phyloP scores from a whole-genome alignment of 768 basidiomycete species.

The Lactarius trivialis region DNA sequence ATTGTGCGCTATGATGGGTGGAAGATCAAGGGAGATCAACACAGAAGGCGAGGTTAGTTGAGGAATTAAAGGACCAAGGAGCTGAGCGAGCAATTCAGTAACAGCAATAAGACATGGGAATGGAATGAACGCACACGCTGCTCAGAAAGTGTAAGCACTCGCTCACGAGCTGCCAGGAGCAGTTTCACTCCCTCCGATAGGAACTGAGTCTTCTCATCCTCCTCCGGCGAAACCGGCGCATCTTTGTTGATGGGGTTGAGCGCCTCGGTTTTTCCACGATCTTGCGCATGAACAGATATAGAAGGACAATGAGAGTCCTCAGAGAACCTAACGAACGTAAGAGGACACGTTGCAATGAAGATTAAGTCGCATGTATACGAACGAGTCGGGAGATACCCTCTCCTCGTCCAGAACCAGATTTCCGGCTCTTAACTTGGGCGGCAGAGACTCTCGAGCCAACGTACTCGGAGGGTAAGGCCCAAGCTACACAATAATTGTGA shows the following conservation, averaged over 20 bases:
- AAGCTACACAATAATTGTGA: slow-evolving; percentile 45
- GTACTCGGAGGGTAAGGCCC: slow-evolving; percentile 75
- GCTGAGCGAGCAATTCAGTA: slow-evolving; percentile 30
- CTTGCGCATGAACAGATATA: not conserved
- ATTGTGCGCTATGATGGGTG: slow-evolving; percentile 60
- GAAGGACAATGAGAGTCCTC: not conserved
- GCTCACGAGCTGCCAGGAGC: slow-evolving; percentile 59
- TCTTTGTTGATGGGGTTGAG: slow-evolving; percentile 1
- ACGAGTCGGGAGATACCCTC: slow-evolving; percentile 9
- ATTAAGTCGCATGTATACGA: not conserved
- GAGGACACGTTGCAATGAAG: not conserved
- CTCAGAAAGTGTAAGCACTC: slow-evolving; percentile 69
- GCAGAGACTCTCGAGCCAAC: slow-evolving; percentile 66
- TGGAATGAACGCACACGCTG: slow-evolving; percentile 48
- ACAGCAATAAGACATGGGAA: not conserved
- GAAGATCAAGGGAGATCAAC: slow-evolving; percentile 62
- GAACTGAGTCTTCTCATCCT: slow-evolving; percentile 51
- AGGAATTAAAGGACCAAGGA: slow-evolving; percentile 45
- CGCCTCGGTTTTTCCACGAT: not conserved
- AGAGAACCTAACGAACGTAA: not conserved
- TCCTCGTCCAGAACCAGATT: slow-evolving; percentile 66
- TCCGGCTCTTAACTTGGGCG: slow-evolving; percentile 65
- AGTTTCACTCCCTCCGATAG: slow-evolving; percentile 61
- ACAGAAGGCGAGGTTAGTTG: slow-evolving; percentile 41
- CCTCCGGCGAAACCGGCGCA: slow-evolving; percentile 36